phyloP scores from a whole-genome alignment of 306 rosid genomes.

The Aeschynomene evenia region DNA sequence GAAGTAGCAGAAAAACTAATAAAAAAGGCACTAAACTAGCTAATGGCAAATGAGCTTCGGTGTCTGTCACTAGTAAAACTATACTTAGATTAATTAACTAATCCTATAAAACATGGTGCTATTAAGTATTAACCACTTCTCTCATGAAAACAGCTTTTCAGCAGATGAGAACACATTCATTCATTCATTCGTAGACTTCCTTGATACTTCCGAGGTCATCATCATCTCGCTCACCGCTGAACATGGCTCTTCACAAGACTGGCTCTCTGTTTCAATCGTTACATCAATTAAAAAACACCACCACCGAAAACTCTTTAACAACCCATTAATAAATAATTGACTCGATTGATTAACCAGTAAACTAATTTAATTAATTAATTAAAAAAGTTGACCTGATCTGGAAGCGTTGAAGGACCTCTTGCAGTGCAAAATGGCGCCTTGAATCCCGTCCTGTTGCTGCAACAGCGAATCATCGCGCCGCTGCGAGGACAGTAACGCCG shows the following conservation, averaged over 20 bases:
- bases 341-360: no score
- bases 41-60: no score
- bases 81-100: no score
- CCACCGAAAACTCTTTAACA: background rate
- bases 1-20: no score
- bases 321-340: background rate
- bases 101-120: no score
- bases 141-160: constrained; percentile 5
- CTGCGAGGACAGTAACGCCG: constrained; percentile 43
- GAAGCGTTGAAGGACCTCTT: constrained; percentile 89
- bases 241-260: constrained; percentile 53
- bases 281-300: background rate
- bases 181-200: constrained; percentile 40
- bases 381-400: constrained; percentile 16
- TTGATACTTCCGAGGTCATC: constrained; percentile 42
- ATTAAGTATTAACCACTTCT: no score
- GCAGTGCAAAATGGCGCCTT: constrained; percentile 95
- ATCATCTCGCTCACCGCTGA: constrained; percentile 44
- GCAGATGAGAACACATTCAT: constrained; percentile 29
- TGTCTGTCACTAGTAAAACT: no score
- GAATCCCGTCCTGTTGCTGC: constrained; percentile 96
- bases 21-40: background rate
- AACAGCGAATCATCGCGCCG: constrained; percentile 85
- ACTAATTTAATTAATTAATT: no score
- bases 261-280: constrained; percentile 46